Evolutionary conservation across 2,329 filamentous ascomycete species (phyloP).

Genomic region (Madurella fahalii): DNA sequence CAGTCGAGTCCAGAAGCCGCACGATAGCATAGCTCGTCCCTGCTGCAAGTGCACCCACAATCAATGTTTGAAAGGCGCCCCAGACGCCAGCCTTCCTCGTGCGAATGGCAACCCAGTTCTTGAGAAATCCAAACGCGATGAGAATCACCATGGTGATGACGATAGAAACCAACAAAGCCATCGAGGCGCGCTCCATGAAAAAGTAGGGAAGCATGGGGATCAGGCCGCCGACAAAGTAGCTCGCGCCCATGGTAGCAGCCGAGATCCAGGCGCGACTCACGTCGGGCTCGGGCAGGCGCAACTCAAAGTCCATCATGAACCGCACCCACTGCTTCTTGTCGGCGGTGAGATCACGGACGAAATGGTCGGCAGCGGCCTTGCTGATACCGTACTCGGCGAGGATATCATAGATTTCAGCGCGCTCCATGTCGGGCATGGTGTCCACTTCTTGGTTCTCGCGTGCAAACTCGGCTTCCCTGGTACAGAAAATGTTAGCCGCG

Average conservation of each 20-base stretch:
- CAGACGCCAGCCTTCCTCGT: slow-evolving; percentile 51
- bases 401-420: slow-evolving; percentile 46
- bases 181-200: slow-evolving; percentile 42
- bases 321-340: slow-evolving; percentile 47
- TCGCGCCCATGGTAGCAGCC: slow-evolving; percentile 61
- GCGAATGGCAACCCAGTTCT: slow-evolving; percentile 50
- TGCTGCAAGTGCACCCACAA: slow-evolving; percentile 62
- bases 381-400: slow-evolving; percentile 44
- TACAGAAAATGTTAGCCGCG: slow-evolving; percentile 38
- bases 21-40: slow-evolving; percentile 63
- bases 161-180: slow-evolving; percentile 57
- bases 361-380: slow-evolving; percentile 37
- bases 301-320: slow-evolving; percentile 59
- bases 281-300: slow-evolving; percentile 44
- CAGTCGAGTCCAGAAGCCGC: slow-evolving; percentile 44
- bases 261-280: slow-evolving; percentile 48
- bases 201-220: slow-evolving; percentile 71
- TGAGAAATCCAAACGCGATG: slow-evolving; percentile 61
- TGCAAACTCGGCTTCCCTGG: slow-evolving; percentile 45
- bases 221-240: slow-evolving; percentile 67
- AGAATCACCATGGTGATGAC: slow-evolving; percentile 57
- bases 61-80: slow-evolving; percentile 60
- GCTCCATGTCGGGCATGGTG: slow-evolving; percentile 41
- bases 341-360: slow-evolving; percentile 47
- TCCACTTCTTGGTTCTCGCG: slow-evolving; percentile 43